These are phyloP conservation scores for Aspergillus intermedius DNA, from an alignment of 2,329 filamentous ascomycete genomes.

Conservation along the genomic window DNA sequence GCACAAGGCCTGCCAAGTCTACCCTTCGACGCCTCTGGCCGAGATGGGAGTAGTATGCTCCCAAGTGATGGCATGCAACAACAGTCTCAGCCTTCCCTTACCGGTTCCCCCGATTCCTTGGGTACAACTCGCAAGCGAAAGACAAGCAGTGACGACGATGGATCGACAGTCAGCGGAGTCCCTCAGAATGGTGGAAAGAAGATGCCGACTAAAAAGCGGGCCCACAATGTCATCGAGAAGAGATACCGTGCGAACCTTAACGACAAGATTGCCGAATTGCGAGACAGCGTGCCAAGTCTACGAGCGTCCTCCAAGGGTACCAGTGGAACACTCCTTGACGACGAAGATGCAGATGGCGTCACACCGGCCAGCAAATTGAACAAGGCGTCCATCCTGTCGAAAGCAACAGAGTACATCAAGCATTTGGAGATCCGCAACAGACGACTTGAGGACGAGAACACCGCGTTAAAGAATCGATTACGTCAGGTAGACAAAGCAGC, in stretches of 20 bases:
- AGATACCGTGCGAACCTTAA: slow-evolving; percentile 93
- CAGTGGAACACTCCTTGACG: slow-evolving; percentile 44
- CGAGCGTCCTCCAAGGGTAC: slow-evolving; percentile 68
- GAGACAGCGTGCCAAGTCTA: slow-evolving; percentile 86
- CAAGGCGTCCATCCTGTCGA: slow-evolving; percentile 93
- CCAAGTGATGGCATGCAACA: slow-evolving; percentile 4
- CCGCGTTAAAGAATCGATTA: slow-evolving; percentile 68
- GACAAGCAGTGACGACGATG: slow-evolving; percentile 51
- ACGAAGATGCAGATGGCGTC: slow-evolving; percentile 68
- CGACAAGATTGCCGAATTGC: slow-evolving; percentile 87
- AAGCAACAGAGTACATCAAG: slow-evolving; percentile 92
- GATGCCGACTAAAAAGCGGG: slow-evolving; percentile 75
- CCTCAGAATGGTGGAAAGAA: slow-evolving; percentile 38
- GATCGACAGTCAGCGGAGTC: slow-evolving; percentile 23
- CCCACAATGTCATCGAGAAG: slow-evolving; percentile 98
- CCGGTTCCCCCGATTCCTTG: slow-evolving; percentile 20
- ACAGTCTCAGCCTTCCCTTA: slow-evolving; percentile 13
- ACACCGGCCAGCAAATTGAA: slow-evolving; percentile 90
- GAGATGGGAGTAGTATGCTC: slow-evolving; percentile 5
- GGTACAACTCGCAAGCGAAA: slow-evolving; percentile 59
- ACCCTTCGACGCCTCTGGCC: slow-evolving; percentile 13
- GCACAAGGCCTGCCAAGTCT: slow-evolving; percentile 26
- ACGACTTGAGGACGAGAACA: slow-evolving; percentile 74
- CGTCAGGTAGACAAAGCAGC: slow-evolving; percentile 66
- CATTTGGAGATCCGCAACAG: slow-evolving; percentile 89